Base-by-base conservation (phyloP, 176 grass and related monocot genomes). In the Aegilops longissima region DNA sequence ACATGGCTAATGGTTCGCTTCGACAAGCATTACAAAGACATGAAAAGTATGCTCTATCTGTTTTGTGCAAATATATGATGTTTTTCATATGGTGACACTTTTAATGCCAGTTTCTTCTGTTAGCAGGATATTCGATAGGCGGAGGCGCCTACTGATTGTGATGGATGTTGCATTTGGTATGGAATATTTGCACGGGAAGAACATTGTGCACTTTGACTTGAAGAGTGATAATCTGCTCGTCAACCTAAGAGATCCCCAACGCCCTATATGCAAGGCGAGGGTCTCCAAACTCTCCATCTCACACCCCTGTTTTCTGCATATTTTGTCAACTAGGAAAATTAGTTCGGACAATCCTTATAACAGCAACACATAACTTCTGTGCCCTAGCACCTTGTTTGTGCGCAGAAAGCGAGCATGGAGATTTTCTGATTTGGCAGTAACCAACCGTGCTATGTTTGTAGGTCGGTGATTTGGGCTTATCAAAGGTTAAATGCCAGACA, bases 101-200 rank as follows among this genome's bases (percentile, higher is more conserved):
- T 21, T 87, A 78, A 81, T 85, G 40, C 20, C 40, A 61, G n/a
- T 85, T 93, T 87, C 12, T 91, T 92, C 35, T 94, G 58, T 82
- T 20, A 61, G 29, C 86, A 99, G 97, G 92, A 93, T 90, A 84
- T 87, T 99, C 70, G 97, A 99, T 79, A 80, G 73, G 6, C 92
- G 92, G 68, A 94, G 85, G 59, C 85, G 92, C 23, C 87, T 99
- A 47, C 85, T 96, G 40, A 96, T 99, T 90, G 87, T 89, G 76
- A 99, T 99, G 97, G 97, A 99, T 85, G 97, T 96, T 82, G 97
- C 97, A 66, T 99, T 99, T 79, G 92, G 97, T 77, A 99, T 99
- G 97, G 97, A 99, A 83, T 99, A 99, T 89, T 85, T 99, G 77
- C 97, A 99, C 83, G 94, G 87, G 8, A 99, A 97, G 89, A 99